Conservation (phyloP, 2,329 filamentous ascomycete species). For the Pseudogymnoascus sp. region DNA sequence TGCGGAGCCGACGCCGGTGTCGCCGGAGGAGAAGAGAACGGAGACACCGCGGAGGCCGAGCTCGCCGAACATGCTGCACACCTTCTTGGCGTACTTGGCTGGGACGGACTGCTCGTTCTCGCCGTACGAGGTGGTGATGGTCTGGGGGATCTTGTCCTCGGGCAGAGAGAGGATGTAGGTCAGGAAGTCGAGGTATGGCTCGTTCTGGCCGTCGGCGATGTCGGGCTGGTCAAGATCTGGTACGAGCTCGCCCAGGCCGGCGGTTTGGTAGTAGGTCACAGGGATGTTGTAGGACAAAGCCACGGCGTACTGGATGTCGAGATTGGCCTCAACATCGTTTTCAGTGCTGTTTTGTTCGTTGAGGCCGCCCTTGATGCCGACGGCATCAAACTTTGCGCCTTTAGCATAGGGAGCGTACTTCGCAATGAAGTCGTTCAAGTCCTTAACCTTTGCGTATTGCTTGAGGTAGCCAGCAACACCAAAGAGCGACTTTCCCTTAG, state of each 20-base stretch:
- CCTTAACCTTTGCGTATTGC: constrained; percentile 25
- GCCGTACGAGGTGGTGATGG: constrained; percentile 59
- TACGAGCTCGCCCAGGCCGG: constrained; percentile 45
- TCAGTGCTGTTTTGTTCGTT: constrained; percentile 43
- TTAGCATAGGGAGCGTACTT: constrained; percentile 39
- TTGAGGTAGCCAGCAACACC: constrained; percentile 48
- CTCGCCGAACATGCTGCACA: constrained; percentile 58
- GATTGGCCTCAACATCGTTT: constrained; percentile 41
- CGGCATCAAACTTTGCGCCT: constrained; percentile 34
- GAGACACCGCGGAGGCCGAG: constrained; percentile 61
- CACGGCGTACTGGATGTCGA: constrained; percentile 49
- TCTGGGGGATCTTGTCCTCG: constrained; percentile 47
- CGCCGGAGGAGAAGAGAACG: constrained; percentile 56
- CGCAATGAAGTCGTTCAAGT: constrained; percentile 38
- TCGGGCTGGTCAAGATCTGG: constrained; percentile 36
- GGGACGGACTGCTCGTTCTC: constrained; percentile 61
- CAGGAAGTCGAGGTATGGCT: constrained; percentile 60
- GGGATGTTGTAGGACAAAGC: constrained; percentile 46
- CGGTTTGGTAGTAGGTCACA: constrained; percentile 49
- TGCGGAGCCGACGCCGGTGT: constrained; percentile 35
- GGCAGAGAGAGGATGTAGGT: constrained; percentile 47
- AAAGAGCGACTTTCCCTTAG: constrained; percentile 54
- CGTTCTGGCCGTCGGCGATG: constrained; percentile 48
- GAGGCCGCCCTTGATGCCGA: constrained; percentile 30
- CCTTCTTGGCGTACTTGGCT: constrained; percentile 49